A percentile compares a stretch with the other conserved stretches of the same genome.
phyloP scores from a whole-genome alignment of 306 rosid genomes.

The Phaseolus lunatus region DNA sequence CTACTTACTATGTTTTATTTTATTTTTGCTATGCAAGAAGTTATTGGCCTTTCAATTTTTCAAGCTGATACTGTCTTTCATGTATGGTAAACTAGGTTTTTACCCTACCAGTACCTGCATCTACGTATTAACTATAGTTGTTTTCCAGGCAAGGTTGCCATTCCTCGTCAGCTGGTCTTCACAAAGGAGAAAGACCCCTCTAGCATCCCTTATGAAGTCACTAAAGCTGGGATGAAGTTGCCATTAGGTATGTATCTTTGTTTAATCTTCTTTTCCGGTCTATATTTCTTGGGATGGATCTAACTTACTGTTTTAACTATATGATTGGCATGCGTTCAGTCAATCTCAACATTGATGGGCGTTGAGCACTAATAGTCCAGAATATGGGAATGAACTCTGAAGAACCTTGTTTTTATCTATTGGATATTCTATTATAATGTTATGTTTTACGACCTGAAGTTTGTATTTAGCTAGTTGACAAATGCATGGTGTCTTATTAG shows the following conservation, averaged over 20 bases:
- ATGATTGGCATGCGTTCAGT: neutral
- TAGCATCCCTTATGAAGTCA: constrained; percentile 54
- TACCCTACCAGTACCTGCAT: neutral
- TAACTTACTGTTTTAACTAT: constrained; percentile 1
- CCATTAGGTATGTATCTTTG: constrained; percentile 52
- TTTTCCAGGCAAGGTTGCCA: constrained; percentile 57
- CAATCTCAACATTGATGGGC: constrained; percentile 4
- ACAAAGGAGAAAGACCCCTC: constrained; percentile 54
- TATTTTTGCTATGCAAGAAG: constrained; percentile 16
- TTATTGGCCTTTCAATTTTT: constrained; percentile 13
- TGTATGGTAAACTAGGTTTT: constrained; percentile 24
- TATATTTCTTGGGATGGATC: constrained; percentile 7
- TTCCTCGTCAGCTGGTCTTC: constrained; percentile 58
- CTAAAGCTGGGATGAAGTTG: constrained; percentile 58
- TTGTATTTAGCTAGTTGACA: constrained; percentile 11
- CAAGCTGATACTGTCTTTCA: neutral
- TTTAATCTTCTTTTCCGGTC: neutral
- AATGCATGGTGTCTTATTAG: constrained; percentile 2
- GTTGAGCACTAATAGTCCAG: neutral
- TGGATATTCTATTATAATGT: constrained; percentile 23
- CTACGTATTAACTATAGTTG: constrained; percentile 18
- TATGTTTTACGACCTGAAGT: constrained; percentile 1
- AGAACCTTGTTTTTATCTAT: constrained; percentile 5
- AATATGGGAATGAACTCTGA: neutral
- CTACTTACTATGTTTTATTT: neutral